Evolutionary conservation across 73 alveolate genomes (phyloP).

Genomic region (Paraurostyla sp.): DNA sequence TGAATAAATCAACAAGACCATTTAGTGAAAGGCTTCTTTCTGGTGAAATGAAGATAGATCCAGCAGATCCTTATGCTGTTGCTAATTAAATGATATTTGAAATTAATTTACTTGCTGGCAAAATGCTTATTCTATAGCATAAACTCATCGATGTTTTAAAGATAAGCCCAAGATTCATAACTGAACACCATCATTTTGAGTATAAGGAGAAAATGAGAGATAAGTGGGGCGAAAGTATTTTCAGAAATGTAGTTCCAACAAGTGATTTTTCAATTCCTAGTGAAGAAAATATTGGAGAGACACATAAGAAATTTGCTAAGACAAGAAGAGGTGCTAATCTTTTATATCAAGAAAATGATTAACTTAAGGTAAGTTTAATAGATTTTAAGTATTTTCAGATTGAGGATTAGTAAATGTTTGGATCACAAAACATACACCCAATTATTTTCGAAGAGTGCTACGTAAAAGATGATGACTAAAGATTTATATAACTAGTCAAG

Average conservation of each 20-base stretch:
- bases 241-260: slow-evolving; percentile 67
- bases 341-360: slow-evolving; percentile 14
- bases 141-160: slow-evolving; percentile 53
- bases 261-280: slow-evolving; percentile 73
- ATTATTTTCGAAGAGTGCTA: slow-evolving; percentile 86
- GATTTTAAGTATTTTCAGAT: neutral
- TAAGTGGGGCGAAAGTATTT: slow-evolving; percentile 84
- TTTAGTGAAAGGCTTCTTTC: slow-evolving; percentile 45
- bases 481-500: slow-evolving; percentile 1
- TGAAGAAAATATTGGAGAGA: slow-evolving; percentile 70
- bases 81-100: slow-evolving; percentile 62
- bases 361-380: slow-evolving; percentile 1
- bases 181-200: slow-evolving; percentile 59
- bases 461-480: slow-evolving; percentile 70
- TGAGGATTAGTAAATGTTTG: slow-evolving; percentile 9
- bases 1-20: slow-evolving; percentile 41
- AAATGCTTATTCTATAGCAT: slow-evolving; percentile 51
- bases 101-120: slow-evolving; percentile 49
- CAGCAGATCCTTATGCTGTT: slow-evolving; percentile 18
- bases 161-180: slow-evolving; percentile 56
- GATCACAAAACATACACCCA: slow-evolving; percentile 74
- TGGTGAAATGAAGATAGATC: slow-evolving; percentile 32
- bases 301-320: slow-evolving; percentile 73
- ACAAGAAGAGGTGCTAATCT: slow-evolving; percentile 58
- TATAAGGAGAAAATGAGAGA: slow-evolving; percentile 66